These are phyloP conservation scores for Lactarius hengduanensis DNA, from an alignment of 768 basidiomycete genomes.

Conservation along the genomic window DNA sequence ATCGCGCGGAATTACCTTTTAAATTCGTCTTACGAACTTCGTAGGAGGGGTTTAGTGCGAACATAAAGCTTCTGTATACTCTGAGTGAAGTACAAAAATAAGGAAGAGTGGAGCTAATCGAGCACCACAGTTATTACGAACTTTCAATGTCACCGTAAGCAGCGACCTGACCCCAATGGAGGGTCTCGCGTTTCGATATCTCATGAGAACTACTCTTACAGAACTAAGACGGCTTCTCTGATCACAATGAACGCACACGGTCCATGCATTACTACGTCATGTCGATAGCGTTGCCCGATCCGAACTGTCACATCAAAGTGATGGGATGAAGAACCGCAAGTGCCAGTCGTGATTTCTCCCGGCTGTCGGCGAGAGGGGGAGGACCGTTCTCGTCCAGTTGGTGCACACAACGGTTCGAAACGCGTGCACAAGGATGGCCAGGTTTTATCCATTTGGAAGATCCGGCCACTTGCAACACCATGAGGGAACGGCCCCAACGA, in stretches of 20 bases:
- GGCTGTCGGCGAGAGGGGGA: not conserved
- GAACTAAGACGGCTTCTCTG: not conserved
- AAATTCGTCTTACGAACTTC: not conserved
- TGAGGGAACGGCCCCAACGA: not conserved
- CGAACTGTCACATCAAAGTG: not conserved
- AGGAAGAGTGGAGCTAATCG: not conserved
- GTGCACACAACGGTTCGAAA: not conserved
- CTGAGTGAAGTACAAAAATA: not conserved
- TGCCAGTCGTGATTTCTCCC: not conserved
- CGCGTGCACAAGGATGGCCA: not conserved
- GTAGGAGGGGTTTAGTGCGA: not conserved
- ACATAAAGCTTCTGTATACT: not conserved
- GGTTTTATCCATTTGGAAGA: not conserved
- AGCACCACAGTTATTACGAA: not conserved
- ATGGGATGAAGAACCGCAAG: not conserved
- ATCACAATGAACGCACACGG: not conserved
- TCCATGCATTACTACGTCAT: slow-evolving; percentile 1
- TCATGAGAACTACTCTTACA: not conserved
- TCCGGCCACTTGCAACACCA: not conserved
- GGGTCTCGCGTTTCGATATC: not conserved
- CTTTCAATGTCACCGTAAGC: not conserved
- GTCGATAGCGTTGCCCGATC: not conserved
- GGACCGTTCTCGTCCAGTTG: not conserved
- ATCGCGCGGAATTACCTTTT: not conserved
- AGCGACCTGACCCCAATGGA: not conserved